These are phyloP conservation scores for Xylaria digitata DNA, from an alignment of 2,329 filamentous ascomycete species.

Conservation along the genomic window DNA sequence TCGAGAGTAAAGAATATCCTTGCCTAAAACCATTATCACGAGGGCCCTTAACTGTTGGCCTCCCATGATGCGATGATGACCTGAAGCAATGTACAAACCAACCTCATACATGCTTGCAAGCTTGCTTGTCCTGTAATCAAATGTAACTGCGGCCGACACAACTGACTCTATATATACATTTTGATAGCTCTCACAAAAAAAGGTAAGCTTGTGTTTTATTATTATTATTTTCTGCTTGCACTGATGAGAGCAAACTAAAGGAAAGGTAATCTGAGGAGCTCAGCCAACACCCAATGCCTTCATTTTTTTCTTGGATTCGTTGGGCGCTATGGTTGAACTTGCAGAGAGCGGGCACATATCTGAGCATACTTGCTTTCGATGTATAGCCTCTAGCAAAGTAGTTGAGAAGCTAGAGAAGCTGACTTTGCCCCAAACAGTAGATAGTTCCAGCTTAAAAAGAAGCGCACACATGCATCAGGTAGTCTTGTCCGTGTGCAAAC, in stretches of 20 bases:
- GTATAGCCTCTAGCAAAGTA: slow-evolving; percentile 1
- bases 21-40: slow-evolving; percentile 77
- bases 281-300: slow-evolving; percentile 43
- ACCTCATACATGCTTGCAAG: background rate
- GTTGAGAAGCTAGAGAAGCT: slow-evolving; percentile 19
- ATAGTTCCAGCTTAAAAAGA: too few species aligned
- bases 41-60: slow-evolving; percentile 71
- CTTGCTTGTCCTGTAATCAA: background rate
- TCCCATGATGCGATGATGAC: slow-evolving; percentile 76
- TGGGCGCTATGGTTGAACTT: slow-evolving; percentile 46
- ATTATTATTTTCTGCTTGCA: slow-evolving; percentile 27
- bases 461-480: too few species aligned
- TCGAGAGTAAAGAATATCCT: slow-evolving; percentile 68
- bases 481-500: too few species aligned
- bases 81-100: slow-evolving; percentile 71
- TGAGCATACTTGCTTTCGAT: slow-evolving; percentile 39
- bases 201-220: slow-evolving; percentile 32
- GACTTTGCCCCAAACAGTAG: slow-evolving; percentile 10
- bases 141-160: background rate
- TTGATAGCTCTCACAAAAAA: background rate
- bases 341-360: slow-evolving; percentile 46
- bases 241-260: slow-evolving; percentile 46
- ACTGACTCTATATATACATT: too few species aligned
- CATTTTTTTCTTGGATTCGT: slow-evolving; percentile 15
- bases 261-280: slow-evolving; percentile 50